phyloP scores from a whole-genome alignment of 140 eudicot species.

The Oenanthe javanica region DNA sequence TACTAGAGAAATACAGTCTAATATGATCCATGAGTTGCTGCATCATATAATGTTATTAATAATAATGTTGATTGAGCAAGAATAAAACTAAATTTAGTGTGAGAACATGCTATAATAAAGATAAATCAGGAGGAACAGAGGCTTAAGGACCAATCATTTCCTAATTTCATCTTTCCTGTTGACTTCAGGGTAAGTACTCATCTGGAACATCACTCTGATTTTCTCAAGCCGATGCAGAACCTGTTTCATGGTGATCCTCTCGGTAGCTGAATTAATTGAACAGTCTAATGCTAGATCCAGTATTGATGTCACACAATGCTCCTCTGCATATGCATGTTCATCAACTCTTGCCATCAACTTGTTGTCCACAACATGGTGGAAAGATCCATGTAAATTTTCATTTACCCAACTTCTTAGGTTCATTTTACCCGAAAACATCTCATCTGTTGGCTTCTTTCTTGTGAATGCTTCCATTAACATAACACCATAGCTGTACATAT shows the following conservation, averaged over 20 bases:
- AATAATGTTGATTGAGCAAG: neutral
- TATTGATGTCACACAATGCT: neutral
- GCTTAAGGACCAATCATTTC: neutral
- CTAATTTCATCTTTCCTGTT: neutral
- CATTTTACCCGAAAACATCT: neutral
- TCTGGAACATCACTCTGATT: neutral
- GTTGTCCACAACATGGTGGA: neutral
- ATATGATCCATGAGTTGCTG: neutral
- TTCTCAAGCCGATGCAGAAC: neutral
- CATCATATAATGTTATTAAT: too few species aligned
- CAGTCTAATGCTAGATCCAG: neutral
- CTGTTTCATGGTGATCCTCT: conserved; percentile 7
- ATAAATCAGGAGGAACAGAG: neutral
- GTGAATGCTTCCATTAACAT: neutral
- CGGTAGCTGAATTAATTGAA: neutral
- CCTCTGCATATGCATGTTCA: neutral
- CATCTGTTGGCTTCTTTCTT: conserved; percentile 10
- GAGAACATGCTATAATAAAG: neutral
- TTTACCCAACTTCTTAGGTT: neutral
- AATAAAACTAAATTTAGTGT: neutral
- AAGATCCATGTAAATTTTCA: neutral
- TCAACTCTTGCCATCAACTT: conserved; percentile 1
- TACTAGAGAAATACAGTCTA: too few species aligned
- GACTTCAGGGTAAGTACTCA: neutral
- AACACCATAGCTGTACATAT: neutral